These are phyloP conservation scores for Lolium multiflorum DNA, from an alignment of 176 grass and related monocot genomes.

Conservation along the genomic window DNA sequence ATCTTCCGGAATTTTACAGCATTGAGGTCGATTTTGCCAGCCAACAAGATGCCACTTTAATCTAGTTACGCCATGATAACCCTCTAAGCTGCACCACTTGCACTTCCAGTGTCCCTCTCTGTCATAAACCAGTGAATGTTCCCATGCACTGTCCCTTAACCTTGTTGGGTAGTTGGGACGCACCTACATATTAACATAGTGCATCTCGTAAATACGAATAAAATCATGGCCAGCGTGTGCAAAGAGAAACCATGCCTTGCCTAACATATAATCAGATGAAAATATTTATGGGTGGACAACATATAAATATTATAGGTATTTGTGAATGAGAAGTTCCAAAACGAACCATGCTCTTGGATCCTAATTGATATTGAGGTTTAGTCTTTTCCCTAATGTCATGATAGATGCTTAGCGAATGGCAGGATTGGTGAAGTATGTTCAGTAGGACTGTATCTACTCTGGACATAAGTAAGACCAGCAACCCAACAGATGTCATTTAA, in stretches of 20 bases:
- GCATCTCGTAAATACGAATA: constrained; percentile 12
- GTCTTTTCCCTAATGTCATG: constrained; percentile 15
- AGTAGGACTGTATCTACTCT: not conserved
- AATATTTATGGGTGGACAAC: not conserved
- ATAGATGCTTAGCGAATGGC: constrained; percentile 13
- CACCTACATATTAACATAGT: constrained; percentile 38
- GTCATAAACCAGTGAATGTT: constrained; percentile 54
- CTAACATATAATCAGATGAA: constrained; percentile 4
- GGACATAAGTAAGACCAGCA: constrained; percentile 5
- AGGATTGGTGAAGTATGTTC: not conserved
- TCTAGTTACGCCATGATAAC: constrained; percentile 55
- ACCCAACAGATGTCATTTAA: not conserved
- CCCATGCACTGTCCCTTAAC: constrained; percentile 45
- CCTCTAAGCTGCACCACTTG: constrained; percentile 54
- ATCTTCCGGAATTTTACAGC: constrained; percentile 37
- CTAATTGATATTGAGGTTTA: constrained; percentile 19
- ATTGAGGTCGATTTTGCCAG: constrained; percentile 32
- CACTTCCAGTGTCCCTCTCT: constrained; percentile 53
- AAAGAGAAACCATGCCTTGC: constrained; percentile 16
- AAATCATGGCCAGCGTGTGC: constrained; percentile 18
- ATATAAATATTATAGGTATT: not conserved
- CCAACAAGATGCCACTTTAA: constrained; percentile 57
- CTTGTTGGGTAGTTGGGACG: constrained; percentile 14
- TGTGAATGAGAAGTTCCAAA: not conserved
- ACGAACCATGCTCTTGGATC: not conserved